A percentile compares a stretch with the other conserved stretches of the same genome.
These are phyloP conservation scores for Phytophthora quininea DNA, from an alignment of 352 stramenopile genomes.

Conservation along the genomic window DNA sequence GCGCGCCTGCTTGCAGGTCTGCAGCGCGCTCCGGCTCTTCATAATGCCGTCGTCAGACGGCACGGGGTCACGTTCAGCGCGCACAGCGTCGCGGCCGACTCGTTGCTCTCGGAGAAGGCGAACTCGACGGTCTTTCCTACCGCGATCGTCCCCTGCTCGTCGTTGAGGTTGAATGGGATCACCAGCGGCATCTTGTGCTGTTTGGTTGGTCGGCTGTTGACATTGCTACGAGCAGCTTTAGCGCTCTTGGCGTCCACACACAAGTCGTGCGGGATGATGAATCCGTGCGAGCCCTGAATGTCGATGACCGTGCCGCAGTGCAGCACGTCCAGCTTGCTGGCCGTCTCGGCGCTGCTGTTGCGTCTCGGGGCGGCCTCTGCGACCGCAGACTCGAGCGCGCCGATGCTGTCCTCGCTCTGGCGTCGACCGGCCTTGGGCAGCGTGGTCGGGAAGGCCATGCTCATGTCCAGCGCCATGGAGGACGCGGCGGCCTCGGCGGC, in stretches of 20 bases:
- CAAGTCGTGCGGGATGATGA: slow-evolving; percentile 79
- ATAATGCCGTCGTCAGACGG: slow-evolving; percentile 62
- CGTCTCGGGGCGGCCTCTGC: slow-evolving; percentile 12
- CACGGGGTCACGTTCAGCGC: slow-evolving; percentile 69
- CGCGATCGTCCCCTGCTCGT: slow-evolving; percentile 48
- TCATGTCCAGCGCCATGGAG: slow-evolving; percentile 47
- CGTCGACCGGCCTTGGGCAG: slow-evolving; percentile 28
- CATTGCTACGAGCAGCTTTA: slow-evolving; percentile 17
- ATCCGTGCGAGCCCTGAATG: slow-evolving; percentile 72
- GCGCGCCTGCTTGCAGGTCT: slow-evolving; percentile 76
- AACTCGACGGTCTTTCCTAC: slow-evolving; percentile 81
- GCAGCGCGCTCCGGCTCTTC: slow-evolving; percentile 73
- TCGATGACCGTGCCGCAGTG: slow-evolving; percentile 83
- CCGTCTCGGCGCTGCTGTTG: slow-evolving; percentile 36
- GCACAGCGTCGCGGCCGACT: slow-evolving; percentile 32
- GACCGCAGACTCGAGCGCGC: slow-evolving; percentile 35
- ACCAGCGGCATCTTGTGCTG: slow-evolving; percentile 64
- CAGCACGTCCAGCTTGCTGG: slow-evolving; percentile 67
- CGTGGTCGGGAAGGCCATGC: slow-evolving; percentile 15
- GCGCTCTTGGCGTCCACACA: slow-evolving; percentile 38
- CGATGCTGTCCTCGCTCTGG: slow-evolving; percentile 41
- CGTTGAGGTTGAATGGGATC: slow-evolving; percentile 70
- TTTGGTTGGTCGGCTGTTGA: slow-evolving; percentile 11
- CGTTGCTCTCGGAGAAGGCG: slow-evolving; percentile 38
- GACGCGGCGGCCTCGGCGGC: slow-evolving; percentile 23